Percentiles rank a stretch among this genome's conserved stretches.
phyloP scores from a whole-genome alignment of 202 grass and related monocot genomes.

The Carex arenaria region DNA sequence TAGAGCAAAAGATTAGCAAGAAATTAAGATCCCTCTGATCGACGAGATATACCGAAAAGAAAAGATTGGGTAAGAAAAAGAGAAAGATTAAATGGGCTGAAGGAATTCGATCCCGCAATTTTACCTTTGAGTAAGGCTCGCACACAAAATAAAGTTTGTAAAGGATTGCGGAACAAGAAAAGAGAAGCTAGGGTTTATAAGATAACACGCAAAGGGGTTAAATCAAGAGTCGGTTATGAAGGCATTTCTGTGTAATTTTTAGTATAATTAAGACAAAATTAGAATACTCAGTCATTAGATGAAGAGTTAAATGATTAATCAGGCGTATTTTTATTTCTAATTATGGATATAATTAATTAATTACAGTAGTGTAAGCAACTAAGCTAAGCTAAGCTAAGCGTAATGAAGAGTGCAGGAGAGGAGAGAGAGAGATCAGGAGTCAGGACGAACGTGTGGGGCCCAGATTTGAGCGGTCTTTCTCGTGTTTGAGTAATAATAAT shows the following conservation, averaged over 20 bases:
- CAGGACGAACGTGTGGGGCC: background rate
- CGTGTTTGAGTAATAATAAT: too few relatives aligned
- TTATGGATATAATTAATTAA: background rate
- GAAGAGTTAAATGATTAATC: background rate
- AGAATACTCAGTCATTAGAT: background rate
- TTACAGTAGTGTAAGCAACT: too few relatives aligned
- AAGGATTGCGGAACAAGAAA: background rate
- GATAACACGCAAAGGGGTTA: background rate
- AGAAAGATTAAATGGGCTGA: background rate
- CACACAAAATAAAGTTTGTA: background rate
- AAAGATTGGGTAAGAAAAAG: background rate
- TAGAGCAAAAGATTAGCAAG: background rate
- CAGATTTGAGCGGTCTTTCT: too few relatives aligned
- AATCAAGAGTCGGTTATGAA: background rate
- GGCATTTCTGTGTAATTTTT: background rate
- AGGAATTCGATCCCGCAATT: conserved; percentile 1
- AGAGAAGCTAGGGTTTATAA: conserved; percentile 7
- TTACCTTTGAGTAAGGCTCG: background rate
- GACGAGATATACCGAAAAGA: background rate
- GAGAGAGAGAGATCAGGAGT: background rate
- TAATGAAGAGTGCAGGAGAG: background rate
- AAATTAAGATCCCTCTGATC: background rate
- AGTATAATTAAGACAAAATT: background rate
- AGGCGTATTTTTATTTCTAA: background rate
- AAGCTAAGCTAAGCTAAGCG: too few relatives aligned